A percentile compares a stretch with the other conserved stretches of the same genome.
These are phyloP conservation scores for Styphnolobium japonicum DNA, from an alignment of 306 rosid species.

Conservation along the genomic window DNA sequence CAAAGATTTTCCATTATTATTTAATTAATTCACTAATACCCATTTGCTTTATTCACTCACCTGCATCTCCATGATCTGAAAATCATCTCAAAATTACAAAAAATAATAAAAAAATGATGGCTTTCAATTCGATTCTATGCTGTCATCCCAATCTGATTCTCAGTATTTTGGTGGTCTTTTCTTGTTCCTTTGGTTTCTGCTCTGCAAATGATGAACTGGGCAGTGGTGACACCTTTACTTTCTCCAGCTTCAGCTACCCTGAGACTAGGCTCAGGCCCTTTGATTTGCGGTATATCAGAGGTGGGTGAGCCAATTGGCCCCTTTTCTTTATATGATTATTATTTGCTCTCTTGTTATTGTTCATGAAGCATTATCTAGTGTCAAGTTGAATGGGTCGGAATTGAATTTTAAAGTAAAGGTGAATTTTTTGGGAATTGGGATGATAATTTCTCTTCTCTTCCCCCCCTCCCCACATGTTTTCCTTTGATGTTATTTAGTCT, in stretches of 20 bases:
- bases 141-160: conserved; percentile 33
- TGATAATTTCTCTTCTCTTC: not conserved
- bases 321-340: conserved; percentile 22
- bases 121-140: conserved; percentile 40
- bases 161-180: conserved; percentile 32
- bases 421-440: not conserved
- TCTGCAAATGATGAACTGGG: conserved; percentile 36
- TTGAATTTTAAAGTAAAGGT: conserved; percentile 10
- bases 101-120: conserved; percentile 30
- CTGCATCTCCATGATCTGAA: conserved; percentile 29
- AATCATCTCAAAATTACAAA: conserved; percentile 3
- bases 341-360: not conserved
- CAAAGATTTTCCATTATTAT: not conserved
- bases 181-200: conserved; percentile 35
- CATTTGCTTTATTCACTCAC: conserved; percentile 1
- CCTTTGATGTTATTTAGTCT: not conserved
- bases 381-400: conserved; percentile 20
- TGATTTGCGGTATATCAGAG: conserved; percentile 76
- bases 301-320: conserved; percentile 31
- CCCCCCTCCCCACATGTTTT: too few species aligned
- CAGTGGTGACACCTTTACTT: conserved; percentile 53
- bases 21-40: not conserved
- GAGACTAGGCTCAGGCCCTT: conserved; percentile 52
- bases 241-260: conserved; percentile 75
- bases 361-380: not conserved